Evolutionary conservation across 352 stramenopile species (phyloP).

Genomic region (Phytophthora cryptogea): DNA sequence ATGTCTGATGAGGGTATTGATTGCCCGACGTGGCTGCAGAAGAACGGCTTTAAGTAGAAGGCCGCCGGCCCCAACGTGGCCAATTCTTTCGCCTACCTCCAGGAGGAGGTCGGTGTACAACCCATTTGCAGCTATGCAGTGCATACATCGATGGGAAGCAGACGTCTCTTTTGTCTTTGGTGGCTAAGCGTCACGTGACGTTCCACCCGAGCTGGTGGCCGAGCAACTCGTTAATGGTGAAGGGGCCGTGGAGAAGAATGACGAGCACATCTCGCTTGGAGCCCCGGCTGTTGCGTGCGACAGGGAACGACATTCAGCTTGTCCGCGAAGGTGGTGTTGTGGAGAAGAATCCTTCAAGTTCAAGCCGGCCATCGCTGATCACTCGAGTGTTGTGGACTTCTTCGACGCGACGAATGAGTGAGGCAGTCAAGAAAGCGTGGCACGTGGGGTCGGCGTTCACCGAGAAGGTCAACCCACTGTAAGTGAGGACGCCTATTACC

Average conservation of each 20-base stretch:
- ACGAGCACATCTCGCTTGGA: constrained; percentile 23
- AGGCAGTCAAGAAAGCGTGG: constrained; percentile 58
- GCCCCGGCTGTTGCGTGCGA: constrained; percentile 38
- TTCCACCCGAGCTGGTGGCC: constrained; percentile 45
- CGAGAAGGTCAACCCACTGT: constrained; percentile 35
- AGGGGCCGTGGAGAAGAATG: constrained; percentile 31
- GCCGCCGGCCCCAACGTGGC: background rate
- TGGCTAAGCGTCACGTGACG: constrained; percentile 34
- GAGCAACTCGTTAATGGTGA: constrained; percentile 34
- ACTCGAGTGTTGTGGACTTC: constrained; percentile 43
- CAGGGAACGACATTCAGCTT: constrained; percentile 39
- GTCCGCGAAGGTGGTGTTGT: constrained; percentile 32
- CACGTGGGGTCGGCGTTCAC: constrained; percentile 48
- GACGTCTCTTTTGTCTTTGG: constrained; percentile 12
- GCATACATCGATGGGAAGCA: constrained; percentile 28
- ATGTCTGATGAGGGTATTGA: constrained; percentile 5
- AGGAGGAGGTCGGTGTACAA: constrained; percentile 26
- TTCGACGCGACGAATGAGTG: constrained; percentile 41
- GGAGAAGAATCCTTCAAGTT: constrained; percentile 33
- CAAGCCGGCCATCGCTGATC: constrained; percentile 17
- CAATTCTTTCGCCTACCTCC: constrained; percentile 23
- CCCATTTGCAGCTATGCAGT: constrained; percentile 39
- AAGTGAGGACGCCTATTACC: constrained; percentile 22
- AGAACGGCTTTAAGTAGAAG: constrained; percentile 25
- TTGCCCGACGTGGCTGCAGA: constrained; percentile 17